These are phyloP conservation scores for Starmerella vaccinii DNA, from an alignment of 805 yeast genomes.

Conservation along the genomic window DNA sequence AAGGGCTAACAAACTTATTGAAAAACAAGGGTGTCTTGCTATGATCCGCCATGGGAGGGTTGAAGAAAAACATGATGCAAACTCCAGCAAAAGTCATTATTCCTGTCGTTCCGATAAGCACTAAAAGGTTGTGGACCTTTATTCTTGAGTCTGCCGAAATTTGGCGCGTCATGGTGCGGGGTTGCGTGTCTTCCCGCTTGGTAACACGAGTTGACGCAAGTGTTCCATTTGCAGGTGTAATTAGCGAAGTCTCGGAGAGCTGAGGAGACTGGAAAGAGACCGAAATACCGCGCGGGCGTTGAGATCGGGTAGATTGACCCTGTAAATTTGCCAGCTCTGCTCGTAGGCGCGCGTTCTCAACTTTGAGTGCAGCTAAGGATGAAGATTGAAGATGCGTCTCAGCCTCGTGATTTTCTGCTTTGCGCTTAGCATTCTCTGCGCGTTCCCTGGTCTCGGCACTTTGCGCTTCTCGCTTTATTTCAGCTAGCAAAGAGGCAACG, in stretches of 20 bases:
- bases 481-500: constrained; percentile 26
- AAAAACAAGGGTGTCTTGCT: constrained; percentile 15
- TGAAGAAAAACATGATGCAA: constrained; percentile 26
- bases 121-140: constrained; percentile 19
- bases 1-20: constrained; percentile 3
- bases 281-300: neutral
- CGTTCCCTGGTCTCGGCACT: constrained; percentile 23
- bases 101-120: constrained; percentile 21
- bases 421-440: constrained; percentile 23
- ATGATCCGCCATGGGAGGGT: constrained; percentile 24
- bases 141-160: constrained; percentile 7
- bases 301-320: neutral
- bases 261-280: neutral
- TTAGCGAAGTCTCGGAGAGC: neutral
- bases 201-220: neutral
- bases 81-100: constrained; percentile 25
- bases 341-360: constrained; percentile 25
- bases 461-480: constrained; percentile 23
- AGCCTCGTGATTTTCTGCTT: constrained; percentile 27
- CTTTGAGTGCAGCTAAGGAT: constrained; percentile 23
- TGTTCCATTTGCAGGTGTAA: neutral
- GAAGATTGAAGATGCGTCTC: constrained; percentile 23
- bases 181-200: neutral
- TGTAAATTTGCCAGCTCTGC: constrained; percentile 17
- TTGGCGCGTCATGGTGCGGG: neutral